Conservation (phyloP, 495 filamentous ascomycete species). For the Aspergillus taichungensis region DNA sequence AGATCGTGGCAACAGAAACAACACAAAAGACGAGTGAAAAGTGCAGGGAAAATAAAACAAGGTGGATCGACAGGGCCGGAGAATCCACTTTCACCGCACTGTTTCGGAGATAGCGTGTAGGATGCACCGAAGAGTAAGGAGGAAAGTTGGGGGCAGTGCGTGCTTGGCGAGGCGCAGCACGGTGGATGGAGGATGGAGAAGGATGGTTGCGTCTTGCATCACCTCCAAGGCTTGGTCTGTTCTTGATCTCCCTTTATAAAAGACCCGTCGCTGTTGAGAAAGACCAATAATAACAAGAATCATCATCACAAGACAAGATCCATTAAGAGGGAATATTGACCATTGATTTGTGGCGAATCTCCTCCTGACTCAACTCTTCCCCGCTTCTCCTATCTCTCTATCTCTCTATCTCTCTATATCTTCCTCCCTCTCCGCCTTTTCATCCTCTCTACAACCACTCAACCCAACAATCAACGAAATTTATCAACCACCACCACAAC, state of each 20-base stretch:
- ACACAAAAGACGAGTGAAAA: background rate
- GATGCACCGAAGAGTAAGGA: too few relatives aligned
- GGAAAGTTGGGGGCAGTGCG: background rate
- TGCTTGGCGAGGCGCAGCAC: background rate
- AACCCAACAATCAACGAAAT: constrained; percentile 23
- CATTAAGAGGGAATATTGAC: too few relatives aligned
- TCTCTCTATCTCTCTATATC: constrained; percentile 7
- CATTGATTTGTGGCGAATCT: background rate
- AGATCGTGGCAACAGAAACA: constrained; percentile 1
- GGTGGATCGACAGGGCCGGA: constrained; percentile 1
- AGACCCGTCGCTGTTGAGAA: too few relatives aligned
- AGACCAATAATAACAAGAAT: background rate
- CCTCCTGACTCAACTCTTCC: constrained; percentile 2
- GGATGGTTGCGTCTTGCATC: too few relatives aligned
- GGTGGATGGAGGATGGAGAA: background rate
- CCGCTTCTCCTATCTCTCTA: constrained; percentile 13
- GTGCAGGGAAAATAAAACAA: background rate
- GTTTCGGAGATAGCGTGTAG: too few relatives aligned
- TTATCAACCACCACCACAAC: too few relatives aligned
- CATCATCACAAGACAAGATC: too few relatives aligned
- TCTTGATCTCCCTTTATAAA: too few relatives aligned
- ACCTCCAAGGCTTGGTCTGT: too few relatives aligned
- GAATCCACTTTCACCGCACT: too few relatives aligned
- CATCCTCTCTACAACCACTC: constrained; percentile 17
- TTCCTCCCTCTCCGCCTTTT: constrained; percentile 18